These are phyloP conservation scores for Phytophthora brassicae DNA, from an alignment of 352 stramenopile genomes.

Conservation along the genomic window DNA sequence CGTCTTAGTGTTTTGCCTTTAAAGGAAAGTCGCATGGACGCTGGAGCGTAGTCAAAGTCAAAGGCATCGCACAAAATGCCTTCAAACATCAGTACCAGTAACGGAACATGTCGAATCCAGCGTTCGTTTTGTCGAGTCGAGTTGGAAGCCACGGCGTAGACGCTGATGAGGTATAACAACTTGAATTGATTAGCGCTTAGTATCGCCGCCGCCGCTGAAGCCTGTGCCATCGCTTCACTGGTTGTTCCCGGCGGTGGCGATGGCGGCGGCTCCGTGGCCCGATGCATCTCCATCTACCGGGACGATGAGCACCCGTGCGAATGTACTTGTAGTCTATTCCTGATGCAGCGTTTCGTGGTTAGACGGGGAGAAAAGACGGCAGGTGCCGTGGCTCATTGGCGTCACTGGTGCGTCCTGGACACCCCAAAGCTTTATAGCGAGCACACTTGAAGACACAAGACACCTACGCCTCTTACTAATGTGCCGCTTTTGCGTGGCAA, in stretches of 20 bases:
- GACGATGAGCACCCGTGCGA: conserved; percentile 3
- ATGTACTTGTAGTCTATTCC: conserved; percentile 4
- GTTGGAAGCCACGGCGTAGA: conserved; percentile 92
- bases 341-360: conserved; percentile 12
- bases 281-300: conserved; percentile 21
- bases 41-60: conserved; percentile 97
- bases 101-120: conserved; percentile 94
- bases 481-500: neutral
- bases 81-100: conserved; percentile 97
- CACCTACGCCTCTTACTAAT: conserved; percentile 11
- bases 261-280: conserved; percentile 4
- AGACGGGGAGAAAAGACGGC: conserved; percentile 18
- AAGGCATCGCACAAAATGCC: conserved; percentile 93
- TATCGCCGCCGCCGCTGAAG: conserved; percentile 30
- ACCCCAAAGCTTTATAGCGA: conserved; percentile 3
- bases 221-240: conserved; percentile 17
- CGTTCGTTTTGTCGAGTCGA: conserved; percentile 91
- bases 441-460: conserved; percentile 9
- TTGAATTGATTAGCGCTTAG: conserved; percentile 96
- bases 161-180: conserved; percentile 94
- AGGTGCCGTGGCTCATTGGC: conserved; percentile 36
- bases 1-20: conserved; percentile 76
- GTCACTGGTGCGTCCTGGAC: conserved; percentile 12
- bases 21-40: conserved; percentile 92
- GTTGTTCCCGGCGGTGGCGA: conserved; percentile 15